These are phyloP conservation scores for Logfia minima DNA, from an alignment of 129 eudicot genomes.

Conservation along the genomic window DNA sequence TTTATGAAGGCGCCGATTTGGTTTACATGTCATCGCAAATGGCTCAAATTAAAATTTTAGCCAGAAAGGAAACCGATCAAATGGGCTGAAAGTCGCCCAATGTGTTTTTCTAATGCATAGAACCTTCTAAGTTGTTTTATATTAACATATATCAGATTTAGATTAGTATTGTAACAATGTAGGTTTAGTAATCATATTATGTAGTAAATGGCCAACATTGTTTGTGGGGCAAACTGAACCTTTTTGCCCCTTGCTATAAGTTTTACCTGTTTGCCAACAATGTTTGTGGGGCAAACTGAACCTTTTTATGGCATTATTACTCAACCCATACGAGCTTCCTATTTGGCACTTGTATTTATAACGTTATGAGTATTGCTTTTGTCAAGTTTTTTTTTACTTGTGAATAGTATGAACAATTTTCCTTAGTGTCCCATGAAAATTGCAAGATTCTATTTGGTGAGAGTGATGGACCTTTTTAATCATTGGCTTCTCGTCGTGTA, in stretches of 20 bases:
- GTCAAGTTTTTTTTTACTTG: background rate
- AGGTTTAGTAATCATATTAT: background rate
- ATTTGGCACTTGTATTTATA: background rate
- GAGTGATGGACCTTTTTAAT: background rate
- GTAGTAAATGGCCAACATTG: background rate
- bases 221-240: slow-evolving; percentile 2
- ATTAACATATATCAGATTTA: slow-evolving; percentile 26
- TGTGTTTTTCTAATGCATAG: background rate
- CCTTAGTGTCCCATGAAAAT: background rate
- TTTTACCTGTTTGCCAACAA: background rate
- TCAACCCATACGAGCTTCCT: background rate
- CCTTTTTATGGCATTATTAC: background rate
- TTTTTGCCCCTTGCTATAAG: background rate
- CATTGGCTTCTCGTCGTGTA: background rate
- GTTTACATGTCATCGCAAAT: background rate
- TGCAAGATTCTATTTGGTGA: background rate
- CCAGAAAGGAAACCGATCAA: background rate
- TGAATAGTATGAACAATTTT: background rate
- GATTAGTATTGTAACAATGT: background rate
- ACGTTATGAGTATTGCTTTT: background rate
- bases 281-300: slow-evolving; percentile 47
- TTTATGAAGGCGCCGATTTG: background rate
- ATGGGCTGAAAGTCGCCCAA: slow-evolving; percentile 5
- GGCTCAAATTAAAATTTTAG: background rate
- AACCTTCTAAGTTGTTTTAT: background rate